Evolutionary conservation across 306 rosid genomes (phyloP), one percentile per base, ranked within the genome.

Genomic region (Echinosophora koreensis): DNA sequence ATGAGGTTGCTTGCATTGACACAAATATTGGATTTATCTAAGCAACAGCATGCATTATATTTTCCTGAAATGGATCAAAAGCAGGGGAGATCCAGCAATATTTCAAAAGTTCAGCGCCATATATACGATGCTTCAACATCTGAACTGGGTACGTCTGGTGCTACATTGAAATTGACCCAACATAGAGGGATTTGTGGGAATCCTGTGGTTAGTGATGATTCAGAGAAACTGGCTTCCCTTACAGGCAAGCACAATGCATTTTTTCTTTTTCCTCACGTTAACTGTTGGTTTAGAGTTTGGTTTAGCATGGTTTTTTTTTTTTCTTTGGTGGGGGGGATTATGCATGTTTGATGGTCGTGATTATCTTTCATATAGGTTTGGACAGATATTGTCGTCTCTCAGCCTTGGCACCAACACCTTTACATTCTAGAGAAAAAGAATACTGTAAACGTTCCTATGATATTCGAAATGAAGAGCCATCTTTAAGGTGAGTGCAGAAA

Each of bases 1-100:
- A 81, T 69, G 73, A 81, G 89, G 81, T 67, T 83, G 77, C 86
- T 79, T 74, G 78, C 88, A 35, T 27, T 79, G 81, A 78, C 82
- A 69, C 84, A 86, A 80, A 73, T 72, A 59, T 54, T 76, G 49
- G 92, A 90, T 71, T 78, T 82, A 84, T 80, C 89, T 5, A 86
- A 78, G 75, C 87, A 85, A 38, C 87, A 80, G 0, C 84, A 77
- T 42, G 68, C 79, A 10, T 44, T 81, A 75, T 52, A 82, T 73
- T 78, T 77, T 72, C 56, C 44, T 60, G 50, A 77, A 50, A 70
- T 74, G 78, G 78, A 76, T 39, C 80, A 72, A 78, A 78, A 70
- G 66, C 87, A 77, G 27, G 86, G 84, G 63, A 77, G 67, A 82
- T 66, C 64, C 35, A 28, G 46, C 70, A 78, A 60, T 66, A 60